phyloP scores from a whole-genome alignment of 2,329 filamentous ascomycete genomes.

The Rutstroemia sp. region DNA sequence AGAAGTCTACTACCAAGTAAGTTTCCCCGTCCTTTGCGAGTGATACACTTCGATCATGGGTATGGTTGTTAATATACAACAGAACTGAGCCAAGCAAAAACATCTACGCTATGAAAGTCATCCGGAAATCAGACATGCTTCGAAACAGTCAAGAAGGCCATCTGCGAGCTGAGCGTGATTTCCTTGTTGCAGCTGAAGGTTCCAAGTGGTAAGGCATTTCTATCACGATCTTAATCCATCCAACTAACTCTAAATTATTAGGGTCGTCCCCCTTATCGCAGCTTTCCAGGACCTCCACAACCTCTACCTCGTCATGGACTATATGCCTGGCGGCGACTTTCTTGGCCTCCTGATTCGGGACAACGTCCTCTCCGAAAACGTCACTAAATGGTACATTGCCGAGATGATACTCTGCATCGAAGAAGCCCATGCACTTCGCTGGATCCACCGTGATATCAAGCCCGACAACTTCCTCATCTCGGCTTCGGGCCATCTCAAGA shows the following conservation, averaged over 20 bases:
- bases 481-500: conserved; percentile 82
- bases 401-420: conserved; percentile 96
- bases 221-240: not conserved
- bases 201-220: conserved; percentile 57
- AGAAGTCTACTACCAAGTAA: conserved; percentile 37
- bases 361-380: conserved; percentile 70
- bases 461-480: conserved; percentile 95
- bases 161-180: conserved; percentile 82
- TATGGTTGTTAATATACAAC: not conserved
- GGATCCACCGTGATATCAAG: conserved; percentile 94
- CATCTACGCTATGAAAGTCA: conserved; percentile 95
- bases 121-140: conserved; percentile 89
- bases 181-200: conserved; percentile 81
- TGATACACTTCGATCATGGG: not conserved
- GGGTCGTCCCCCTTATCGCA: conserved; percentile 78
- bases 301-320: conserved; percentile 95
- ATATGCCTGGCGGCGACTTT: conserved; percentile 96
- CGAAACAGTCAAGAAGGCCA: conserved; percentile 88
- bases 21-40: not conserved
- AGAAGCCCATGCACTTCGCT: conserved; percentile 78
- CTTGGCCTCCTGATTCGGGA: conserved; percentile 79
- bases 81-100: conserved; percentile 34
- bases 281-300: conserved; percentile 83
- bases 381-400: conserved; percentile 80
- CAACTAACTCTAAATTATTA: conserved; percentile 25